Conservation (phyloP, 169 alveolate genomes). For the Eimeria acervulina region DNA sequence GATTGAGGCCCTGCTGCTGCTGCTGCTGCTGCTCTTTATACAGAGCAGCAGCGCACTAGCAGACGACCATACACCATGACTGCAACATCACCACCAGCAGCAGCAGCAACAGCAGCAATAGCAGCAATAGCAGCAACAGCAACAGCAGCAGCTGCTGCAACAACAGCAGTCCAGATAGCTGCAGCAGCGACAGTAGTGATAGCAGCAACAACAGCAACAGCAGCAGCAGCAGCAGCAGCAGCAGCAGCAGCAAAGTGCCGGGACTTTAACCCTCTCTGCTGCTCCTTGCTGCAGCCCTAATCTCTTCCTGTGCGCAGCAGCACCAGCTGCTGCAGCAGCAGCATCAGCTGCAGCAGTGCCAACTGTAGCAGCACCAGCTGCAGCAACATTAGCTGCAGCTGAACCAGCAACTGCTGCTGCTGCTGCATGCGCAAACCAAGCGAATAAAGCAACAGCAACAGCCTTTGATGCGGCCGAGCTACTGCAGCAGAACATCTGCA, state of each 20-base stretch:
- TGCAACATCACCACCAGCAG: too few relatives aligned
- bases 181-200: background rate
- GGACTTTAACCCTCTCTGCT: background rate
- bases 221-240: slow-evolving; percentile 13
- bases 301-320: too few relatives aligned
- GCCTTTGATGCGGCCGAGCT: too few relatives aligned
- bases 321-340: slow-evolving; percentile 2
- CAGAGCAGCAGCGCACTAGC: too few relatives aligned
- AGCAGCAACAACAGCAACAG: background rate
- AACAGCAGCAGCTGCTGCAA: background rate
- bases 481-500: too few relatives aligned
- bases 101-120: too few relatives aligned
- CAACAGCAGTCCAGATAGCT: background rate
- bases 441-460: background rate
- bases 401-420: too few relatives aligned
- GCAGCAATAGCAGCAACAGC: background rate
- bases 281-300: background rate
- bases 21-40: background rate
- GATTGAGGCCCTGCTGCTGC: background rate
- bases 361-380: background rate
- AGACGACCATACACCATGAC: too few relatives aligned
- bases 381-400: background rate
- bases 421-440: too few relatives aligned
- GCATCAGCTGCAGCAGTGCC: background rate
- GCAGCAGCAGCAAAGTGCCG: background rate